Evolutionary conservation across 345 rosid species (phyloP).

Genomic region (Boechera divaricarpa): DNA sequence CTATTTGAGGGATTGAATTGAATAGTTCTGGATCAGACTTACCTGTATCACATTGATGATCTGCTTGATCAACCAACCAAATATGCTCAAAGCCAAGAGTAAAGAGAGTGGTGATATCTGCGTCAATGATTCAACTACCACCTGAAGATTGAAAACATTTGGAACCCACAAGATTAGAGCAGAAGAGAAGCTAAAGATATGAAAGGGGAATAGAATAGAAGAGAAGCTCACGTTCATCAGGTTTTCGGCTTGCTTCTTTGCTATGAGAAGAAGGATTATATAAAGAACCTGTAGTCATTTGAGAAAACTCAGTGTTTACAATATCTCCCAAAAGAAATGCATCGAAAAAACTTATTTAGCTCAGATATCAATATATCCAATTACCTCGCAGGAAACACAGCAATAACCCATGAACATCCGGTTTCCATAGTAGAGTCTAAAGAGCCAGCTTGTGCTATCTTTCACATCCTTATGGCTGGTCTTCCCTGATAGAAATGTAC

Average conservation of each 20-base stretch:
- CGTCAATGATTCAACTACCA: slow-evolving; percentile 51
- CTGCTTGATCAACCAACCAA: slow-evolving; percentile 91
- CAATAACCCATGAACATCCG: slow-evolving; percentile 93
- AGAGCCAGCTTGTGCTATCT: slow-evolving; percentile 93
- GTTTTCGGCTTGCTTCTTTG: slow-evolving; percentile 61
- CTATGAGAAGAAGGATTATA: slow-evolving; percentile 72
- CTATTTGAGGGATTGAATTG: background rate
- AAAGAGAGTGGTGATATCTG: slow-evolving; percentile 58
- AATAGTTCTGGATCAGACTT: slow-evolving; percentile 26
- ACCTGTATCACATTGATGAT: slow-evolving; percentile 85
- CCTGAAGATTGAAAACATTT: slow-evolving; percentile 48
- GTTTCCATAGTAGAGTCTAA: slow-evolving; percentile 89
- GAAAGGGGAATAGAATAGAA: slow-evolving; percentile 34
- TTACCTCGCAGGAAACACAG: slow-evolving; percentile 94
- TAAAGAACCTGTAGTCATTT: slow-evolving; percentile 71
- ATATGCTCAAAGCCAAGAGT: slow-evolving; percentile 62
- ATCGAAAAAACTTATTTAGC: background rate
- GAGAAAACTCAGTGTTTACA: slow-evolving; percentile 3
- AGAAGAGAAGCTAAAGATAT: background rate
- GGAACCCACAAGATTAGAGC: slow-evolving; percentile 23
- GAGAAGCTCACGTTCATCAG: slow-evolving; percentile 64
- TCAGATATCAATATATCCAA: background rate
- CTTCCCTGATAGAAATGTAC: slow-evolving; percentile 89
- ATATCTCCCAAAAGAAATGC: background rate
- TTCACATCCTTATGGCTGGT: slow-evolving; percentile 92